Evolutionary conservation across 768 basidiomycete species (phyloP), one percentile per base, ranked within the genome.

Genomic region (Boletus subparvulus): DNA sequence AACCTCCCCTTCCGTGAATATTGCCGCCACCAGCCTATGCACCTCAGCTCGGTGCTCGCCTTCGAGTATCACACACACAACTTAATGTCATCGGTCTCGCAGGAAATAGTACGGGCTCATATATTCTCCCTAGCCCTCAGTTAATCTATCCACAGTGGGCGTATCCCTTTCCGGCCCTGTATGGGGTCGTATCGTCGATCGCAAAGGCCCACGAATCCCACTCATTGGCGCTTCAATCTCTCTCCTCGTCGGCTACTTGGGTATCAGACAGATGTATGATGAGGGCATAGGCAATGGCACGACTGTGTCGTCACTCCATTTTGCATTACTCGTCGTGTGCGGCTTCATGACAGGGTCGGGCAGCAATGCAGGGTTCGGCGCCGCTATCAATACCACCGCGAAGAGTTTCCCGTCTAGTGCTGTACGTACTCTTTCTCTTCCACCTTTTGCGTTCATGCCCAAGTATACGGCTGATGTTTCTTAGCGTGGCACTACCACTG

Each of bases 11-110:
- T 24, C 11, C 13, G 49, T 56, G 49, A 52, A 49, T 21, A 19
- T 51, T 40, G 37, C 26, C 36, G 36, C 57, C 57, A 86, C 57
- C 57, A 86, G 93, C 92, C 19, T 97, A 94, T 69, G 84, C 89
- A 2, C 93, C 94, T 0, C 93, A 96, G 68, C 80, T 96, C 6
- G 90, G 89, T 2, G 74, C 84, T n/a, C 82, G 84, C 40, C 80
- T 96, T 17, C 76, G 80, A 44, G 82, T 95, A 48, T 81, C 83
- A 4, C 89, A 94, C 52, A 95, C 93, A 0, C 83, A 89, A 55
- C 76, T 92, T 36, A 95, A 96, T 62, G 69, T 94, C 36, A 81
- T 95, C 17, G 92, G 84, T 16, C 75, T 89, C n/a, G 87, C 85
- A 3, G 88, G 84, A n/a, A 92, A 88, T 61, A 67, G 89, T 92